Evolutionary conservation across 129 eudicot species (phyloP).

Genomic region (Cynara cardunculus): DNA sequence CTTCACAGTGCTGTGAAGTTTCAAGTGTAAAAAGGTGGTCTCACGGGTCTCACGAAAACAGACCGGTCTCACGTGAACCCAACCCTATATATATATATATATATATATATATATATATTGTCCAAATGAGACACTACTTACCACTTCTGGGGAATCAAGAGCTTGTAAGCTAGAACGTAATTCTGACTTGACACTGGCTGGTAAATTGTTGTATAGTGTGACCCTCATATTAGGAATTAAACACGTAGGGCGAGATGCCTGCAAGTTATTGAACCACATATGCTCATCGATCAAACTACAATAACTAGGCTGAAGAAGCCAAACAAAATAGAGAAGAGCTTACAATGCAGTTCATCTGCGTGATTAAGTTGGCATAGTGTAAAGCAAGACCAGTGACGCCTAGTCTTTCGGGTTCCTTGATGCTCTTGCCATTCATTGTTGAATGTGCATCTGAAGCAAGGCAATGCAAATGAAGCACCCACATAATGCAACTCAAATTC

Average conservation of each 20-base stretch:
- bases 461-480: background rate
- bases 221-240: constrained; percentile 87
- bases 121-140: constrained; percentile 10
- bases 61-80: too few species aligned
- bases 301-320: background rate
- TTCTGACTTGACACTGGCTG: constrained; percentile 54
- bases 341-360: constrained; percentile 86
- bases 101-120: too few species aligned
- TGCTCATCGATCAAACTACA: background rate
- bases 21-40: too few species aligned
- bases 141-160: constrained; percentile 52
- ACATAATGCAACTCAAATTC: background rate
- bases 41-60: too few species aligned
- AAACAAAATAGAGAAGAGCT: constrained; percentile 24
- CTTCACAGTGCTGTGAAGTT: too few species aligned
- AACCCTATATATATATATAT: too few species aligned
- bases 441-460: constrained; percentile 32
- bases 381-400: constrained; percentile 94
- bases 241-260: constrained; percentile 89
- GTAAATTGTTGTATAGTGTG: constrained; percentile 69
- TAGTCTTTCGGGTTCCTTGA: constrained; percentile 63
- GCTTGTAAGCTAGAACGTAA: constrained; percentile 65
- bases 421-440: constrained; percentile 34
- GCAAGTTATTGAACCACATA: background rate
- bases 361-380: constrained; percentile 92